Evolutionary conservation across 2,329 filamentous ascomycete genomes (phyloP).

Genomic region (Beauveria scarabaeidicola): DNA sequence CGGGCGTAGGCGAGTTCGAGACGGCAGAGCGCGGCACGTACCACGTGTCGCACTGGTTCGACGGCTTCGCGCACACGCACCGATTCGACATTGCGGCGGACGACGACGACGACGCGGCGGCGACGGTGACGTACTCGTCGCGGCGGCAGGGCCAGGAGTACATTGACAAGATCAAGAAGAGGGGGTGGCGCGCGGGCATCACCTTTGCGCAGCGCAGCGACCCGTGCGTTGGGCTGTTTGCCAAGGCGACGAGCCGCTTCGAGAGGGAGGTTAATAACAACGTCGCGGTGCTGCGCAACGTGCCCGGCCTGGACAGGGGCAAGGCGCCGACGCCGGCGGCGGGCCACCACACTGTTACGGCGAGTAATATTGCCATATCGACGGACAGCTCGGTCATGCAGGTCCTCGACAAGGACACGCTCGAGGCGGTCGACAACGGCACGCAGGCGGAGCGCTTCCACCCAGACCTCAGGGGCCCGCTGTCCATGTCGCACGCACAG

Average conservation of each 20-base stretch:
- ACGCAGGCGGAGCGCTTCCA: constrained; percentile 47
- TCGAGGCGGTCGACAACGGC: constrained; percentile 56
- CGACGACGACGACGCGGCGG: not conserved
- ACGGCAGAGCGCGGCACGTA: constrained; percentile 43
- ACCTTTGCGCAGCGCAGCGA: constrained; percentile 60
- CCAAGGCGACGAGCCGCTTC: constrained; percentile 56
- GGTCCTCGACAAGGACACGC: constrained; percentile 54
- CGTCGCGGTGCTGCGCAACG: constrained; percentile 47
- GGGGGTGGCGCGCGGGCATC: constrained; percentile 41
- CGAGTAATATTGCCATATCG: constrained; percentile 14
- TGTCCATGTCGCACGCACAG: constrained; percentile 58
- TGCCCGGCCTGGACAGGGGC: not conserved
- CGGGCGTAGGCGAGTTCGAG: constrained; percentile 51
- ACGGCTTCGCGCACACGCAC: constrained; percentile 57
- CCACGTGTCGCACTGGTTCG: constrained; percentile 62
- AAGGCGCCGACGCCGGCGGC: not conserved
- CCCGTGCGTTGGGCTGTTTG: constrained; percentile 58
- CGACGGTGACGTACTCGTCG: constrained; percentile 46
- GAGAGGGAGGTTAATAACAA: constrained; percentile 34
- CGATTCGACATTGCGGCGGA: constrained; percentile 51
- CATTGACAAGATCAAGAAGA: constrained; percentile 45
- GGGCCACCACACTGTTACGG: constrained; percentile 20
- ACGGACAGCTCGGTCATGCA: constrained; percentile 46
- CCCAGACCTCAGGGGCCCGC: constrained; percentile 53
- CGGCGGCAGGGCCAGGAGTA: constrained; percentile 36